Evolutionary conservation across 2,329 filamentous ascomycete genomes (phyloP).

Genomic region (Xylaria sp.): DNA sequence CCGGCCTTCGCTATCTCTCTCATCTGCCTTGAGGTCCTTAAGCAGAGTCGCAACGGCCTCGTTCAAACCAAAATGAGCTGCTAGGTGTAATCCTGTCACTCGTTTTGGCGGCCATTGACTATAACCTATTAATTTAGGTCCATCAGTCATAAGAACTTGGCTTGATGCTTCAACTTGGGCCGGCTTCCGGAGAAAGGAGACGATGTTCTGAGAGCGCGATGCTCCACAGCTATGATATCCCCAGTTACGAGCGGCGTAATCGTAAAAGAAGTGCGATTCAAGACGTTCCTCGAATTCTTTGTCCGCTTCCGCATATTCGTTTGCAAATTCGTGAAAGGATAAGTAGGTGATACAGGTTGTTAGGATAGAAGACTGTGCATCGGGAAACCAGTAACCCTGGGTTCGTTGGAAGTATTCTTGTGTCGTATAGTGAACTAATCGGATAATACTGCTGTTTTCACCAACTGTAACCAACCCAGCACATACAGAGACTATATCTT

Average conservation of each 20-base stretch:
- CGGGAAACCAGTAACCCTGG: constrained; percentile 40
- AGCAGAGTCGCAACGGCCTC: not conserved
- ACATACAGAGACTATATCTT: constrained; percentile 46
- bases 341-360: constrained; percentile 14
- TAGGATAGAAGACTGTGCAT: constrained; percentile 25
- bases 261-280: constrained; percentile 5
- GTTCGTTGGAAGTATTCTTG: constrained; percentile 51
- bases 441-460: constrained; percentile 46
- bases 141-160: not conserved
- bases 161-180: constrained; percentile 9
- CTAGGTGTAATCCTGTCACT: constrained; percentile 6
- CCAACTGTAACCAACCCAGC: constrained; percentile 51
- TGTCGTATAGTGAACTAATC: constrained; percentile 53
- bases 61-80: constrained; percentile 4
- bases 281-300: not conserved
- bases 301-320: not conserved
- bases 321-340: constrained; percentile 1
- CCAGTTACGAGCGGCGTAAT: constrained; percentile 13
- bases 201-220: not conserved
- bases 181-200: constrained; percentile 5
- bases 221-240: not conserved
- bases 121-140: not conserved
- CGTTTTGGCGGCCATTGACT: not conserved
- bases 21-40: not conserved
- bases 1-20: not conserved